These are phyloP conservation scores for Sporothrix protearum DNA, from an alignment of 2,329 filamentous ascomycete genomes.

Conservation along the genomic window DNA sequence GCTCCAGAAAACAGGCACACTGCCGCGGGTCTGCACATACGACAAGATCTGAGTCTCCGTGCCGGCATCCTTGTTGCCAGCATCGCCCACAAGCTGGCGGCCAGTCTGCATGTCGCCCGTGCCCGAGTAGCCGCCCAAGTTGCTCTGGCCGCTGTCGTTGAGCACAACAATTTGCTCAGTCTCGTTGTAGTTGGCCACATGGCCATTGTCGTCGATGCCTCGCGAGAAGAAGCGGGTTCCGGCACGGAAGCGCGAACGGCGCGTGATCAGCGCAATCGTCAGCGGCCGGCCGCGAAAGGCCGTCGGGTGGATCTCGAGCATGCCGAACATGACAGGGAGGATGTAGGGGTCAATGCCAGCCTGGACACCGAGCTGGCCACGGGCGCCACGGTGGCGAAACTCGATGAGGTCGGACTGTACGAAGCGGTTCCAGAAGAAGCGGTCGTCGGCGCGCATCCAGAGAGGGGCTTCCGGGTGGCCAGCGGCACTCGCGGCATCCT, in stretches of 20 bases:
- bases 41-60: slow-evolving; percentile 83
- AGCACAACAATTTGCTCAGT: slow-evolving; percentile 89
- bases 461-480: slow-evolving; percentile 54
- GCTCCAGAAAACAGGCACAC: slow-evolving; percentile 92
- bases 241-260: slow-evolving; percentile 80
- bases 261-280: slow-evolving; percentile 82
- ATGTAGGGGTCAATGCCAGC: slow-evolving; percentile 85
- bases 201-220: slow-evolving; percentile 85
- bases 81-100: slow-evolving; percentile 51
- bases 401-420: slow-evolving; percentile 88
- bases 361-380: slow-evolving; percentile 66
- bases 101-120: slow-evolving; percentile 72
- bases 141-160: slow-evolving; percentile 71
- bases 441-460: slow-evolving; percentile 91
- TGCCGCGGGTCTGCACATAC: slow-evolving; percentile 94
- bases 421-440: slow-evolving; percentile 98
- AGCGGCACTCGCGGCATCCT: slow-evolving; percentile 45
- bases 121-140: slow-evolving; percentile 75
- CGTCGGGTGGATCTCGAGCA: slow-evolving; percentile 86
- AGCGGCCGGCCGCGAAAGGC: slow-evolving; percentile 79
- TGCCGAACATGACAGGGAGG: slow-evolving; percentile 91
- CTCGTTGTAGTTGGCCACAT: slow-evolving; percentile 99
- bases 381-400: slow-evolving; percentile 64
- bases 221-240: slow-evolving; percentile 94
- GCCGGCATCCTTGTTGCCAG: slow-evolving; percentile 39